Percentiles rank a stretch among this genome's conserved stretches.
These are phyloP conservation scores for Drechmeria coniospora DNA, from an alignment of 2,329 filamentous ascomycete species.

Conservation along the genomic window DNA sequence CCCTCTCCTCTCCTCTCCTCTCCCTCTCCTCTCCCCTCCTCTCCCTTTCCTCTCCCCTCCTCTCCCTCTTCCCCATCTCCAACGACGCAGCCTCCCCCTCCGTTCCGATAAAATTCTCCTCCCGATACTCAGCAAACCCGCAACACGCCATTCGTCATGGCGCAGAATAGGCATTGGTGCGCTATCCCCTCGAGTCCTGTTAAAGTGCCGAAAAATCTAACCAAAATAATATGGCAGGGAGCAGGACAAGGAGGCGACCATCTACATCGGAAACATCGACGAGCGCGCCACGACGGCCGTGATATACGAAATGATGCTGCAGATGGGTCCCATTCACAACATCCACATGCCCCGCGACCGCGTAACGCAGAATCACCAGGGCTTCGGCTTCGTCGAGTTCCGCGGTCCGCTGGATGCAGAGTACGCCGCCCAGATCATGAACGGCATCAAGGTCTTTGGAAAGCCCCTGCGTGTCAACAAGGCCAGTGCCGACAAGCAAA, in stretches of 20 bases:
- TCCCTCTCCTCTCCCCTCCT: no score
- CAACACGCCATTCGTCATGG: slow-evolving; percentile 35
- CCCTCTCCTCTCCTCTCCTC: no score
- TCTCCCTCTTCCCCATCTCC: background rate
- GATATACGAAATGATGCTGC: slow-evolving; percentile 96
- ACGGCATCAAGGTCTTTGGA: slow-evolving; percentile 81
- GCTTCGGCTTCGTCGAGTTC: slow-evolving; percentile 98
- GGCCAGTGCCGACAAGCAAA: slow-evolving; percentile 80
- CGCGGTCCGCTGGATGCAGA: slow-evolving; percentile 90
- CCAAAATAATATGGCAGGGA: slow-evolving; percentile 40
- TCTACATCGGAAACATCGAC: slow-evolving; percentile 97
- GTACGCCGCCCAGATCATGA: slow-evolving; percentile 93
- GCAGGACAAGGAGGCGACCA: slow-evolving; percentile 94
- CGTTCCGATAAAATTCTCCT: background rate
- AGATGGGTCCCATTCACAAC: slow-evolving; percentile 93
- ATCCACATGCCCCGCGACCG: slow-evolving; percentile 97
- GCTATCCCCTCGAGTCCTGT: slow-evolving; percentile 6
- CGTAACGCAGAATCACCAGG: slow-evolving; percentile 91
- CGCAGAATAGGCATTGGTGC: slow-evolving; percentile 60
- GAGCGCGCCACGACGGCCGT: slow-evolving; percentile 83
- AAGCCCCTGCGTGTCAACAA: slow-evolving; percentile 97
- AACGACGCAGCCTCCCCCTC: background rate
- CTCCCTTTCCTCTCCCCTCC: background rate
- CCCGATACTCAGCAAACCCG: background rate
- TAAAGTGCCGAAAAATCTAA: background rate